These are phyloP conservation scores for Sergeia podlipaevii DNA, from an alignment of 208 protist genomes.

Conservation along the genomic window DNA sequence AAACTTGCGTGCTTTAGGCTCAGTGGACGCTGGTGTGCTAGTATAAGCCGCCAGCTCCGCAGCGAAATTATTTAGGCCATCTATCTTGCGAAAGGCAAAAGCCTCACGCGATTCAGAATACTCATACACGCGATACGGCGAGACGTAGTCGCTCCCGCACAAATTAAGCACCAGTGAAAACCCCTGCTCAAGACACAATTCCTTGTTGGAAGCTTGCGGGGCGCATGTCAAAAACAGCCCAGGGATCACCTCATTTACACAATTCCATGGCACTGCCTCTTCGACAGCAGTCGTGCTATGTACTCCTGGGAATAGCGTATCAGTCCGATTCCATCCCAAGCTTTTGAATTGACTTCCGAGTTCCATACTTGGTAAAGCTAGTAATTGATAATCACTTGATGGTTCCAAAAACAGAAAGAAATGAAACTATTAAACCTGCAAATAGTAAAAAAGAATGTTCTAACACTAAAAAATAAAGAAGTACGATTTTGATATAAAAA, in stretches of 20 bases:
- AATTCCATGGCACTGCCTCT: conserved; percentile 42
- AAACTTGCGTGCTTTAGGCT: conserved; percentile 27
- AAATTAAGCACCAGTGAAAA: conserved; percentile 70
- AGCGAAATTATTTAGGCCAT: conserved; percentile 40
- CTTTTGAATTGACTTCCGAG: background rate
- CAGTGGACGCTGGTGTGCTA: conserved; percentile 7
- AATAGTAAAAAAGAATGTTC: no score
- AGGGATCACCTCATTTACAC: conserved; percentile 70
- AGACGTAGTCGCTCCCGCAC: conserved; percentile 37
- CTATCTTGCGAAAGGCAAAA: conserved; percentile 25
- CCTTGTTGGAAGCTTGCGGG: conserved; percentile 30
- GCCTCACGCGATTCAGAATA: conserved; percentile 10
- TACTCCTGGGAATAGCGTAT: conserved; percentile 21
- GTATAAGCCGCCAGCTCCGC: conserved; percentile 42
- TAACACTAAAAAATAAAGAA: no score
- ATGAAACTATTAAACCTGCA: no score
- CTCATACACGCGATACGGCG: conserved; percentile 57
- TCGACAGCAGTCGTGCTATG: conserved; percentile 22
- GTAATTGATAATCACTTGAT: no score
- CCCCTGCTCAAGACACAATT: conserved; percentile 17
- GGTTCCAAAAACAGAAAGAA: no score
- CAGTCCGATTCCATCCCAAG: conserved; percentile 32
- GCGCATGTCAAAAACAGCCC: conserved; percentile 77
- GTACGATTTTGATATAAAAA: no score
- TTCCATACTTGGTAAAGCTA: no score